These are phyloP conservation scores for Sarocladiaceae sp. DNA, from an alignment of 2,329 filamentous ascomycete species.

Conservation along the genomic window DNA sequence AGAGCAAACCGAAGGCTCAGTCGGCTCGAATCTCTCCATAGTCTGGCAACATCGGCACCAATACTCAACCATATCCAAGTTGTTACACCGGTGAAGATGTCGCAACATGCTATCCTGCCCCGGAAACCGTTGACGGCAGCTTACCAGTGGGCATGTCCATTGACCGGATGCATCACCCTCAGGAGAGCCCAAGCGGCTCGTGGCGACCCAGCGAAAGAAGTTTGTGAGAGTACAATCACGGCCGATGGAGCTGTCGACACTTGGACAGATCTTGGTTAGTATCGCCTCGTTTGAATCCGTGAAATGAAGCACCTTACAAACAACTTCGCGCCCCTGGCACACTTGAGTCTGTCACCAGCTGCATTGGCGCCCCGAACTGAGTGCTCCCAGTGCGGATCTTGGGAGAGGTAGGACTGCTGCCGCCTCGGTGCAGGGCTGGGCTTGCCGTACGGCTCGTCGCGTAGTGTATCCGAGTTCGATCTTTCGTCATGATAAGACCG, in stretches of 20 bases:
- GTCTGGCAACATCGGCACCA: constrained; percentile 50
- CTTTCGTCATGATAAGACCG: too few species aligned
- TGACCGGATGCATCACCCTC: constrained; percentile 42
- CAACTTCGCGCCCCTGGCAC: too few species aligned
- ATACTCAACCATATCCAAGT: constrained; percentile 45
- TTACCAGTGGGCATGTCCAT: constrained; percentile 45
- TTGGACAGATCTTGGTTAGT: constrained; percentile 25
- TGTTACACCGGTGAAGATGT: constrained; percentile 42
- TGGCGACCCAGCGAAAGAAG: constrained; percentile 51
- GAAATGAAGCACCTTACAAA: too few species aligned
- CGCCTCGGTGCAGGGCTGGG: too few species aligned
- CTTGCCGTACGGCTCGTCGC: too few species aligned
- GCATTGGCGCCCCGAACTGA: too few species aligned
- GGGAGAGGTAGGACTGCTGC: too few species aligned
- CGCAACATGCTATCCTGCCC: constrained; percentile 49
- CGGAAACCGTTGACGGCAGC: constrained; percentile 42
- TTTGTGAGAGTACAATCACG: constrained; percentile 43
- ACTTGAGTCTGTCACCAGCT: too few species aligned
- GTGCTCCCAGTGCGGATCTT: too few species aligned
- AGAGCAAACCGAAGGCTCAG: constrained; percentile 41
- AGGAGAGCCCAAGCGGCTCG: constrained; percentile 44
- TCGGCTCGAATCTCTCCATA: constrained; percentile 44
- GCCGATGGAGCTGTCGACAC: background rate
- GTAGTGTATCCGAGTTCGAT: too few species aligned
- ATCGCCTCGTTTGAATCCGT: constrained; percentile 36